Conservation (phyloP, 2,329 filamentous ascomycete species). For the Cryphonectria naterciae region DNA sequence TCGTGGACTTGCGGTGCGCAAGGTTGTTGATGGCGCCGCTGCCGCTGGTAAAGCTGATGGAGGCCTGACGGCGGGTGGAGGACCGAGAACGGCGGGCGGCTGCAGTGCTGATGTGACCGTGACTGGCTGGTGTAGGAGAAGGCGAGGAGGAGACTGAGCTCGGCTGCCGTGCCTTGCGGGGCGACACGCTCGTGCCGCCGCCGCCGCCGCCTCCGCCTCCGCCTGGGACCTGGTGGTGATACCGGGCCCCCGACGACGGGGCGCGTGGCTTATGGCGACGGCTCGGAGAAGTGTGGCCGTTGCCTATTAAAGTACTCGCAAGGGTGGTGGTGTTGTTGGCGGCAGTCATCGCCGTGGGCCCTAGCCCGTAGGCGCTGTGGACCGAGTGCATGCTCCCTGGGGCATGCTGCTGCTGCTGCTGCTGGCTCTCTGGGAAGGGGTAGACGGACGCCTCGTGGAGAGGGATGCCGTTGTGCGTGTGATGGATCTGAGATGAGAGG, state of each 20-base stretch:
- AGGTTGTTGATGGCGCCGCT: background rate
- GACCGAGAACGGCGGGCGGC: conserved; percentile 44
- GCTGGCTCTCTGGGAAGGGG: conserved; percentile 24
- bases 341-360: background rate
- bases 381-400: conserved; percentile 26
- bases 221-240: conserved; percentile 41
- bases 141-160: conserved; percentile 29
- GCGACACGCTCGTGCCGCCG: conserved; percentile 39
- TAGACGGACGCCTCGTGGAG: conserved; percentile 17
- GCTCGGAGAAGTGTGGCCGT: conserved; percentile 34
- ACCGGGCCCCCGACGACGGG: conserved; percentile 58
- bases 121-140: conserved; percentile 24
- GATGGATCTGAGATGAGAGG: conserved; percentile 40
- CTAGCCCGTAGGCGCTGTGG: conserved; percentile 12
- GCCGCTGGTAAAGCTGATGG: background rate
- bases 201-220: conserved; percentile 30
- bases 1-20: conserved; percentile 25
- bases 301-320: background rate
- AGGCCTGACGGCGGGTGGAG: conserved; percentile 24
- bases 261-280: conserved; percentile 54
- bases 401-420: conserved; percentile 15
- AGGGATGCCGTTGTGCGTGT: conserved; percentile 37
- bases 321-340: background rate
- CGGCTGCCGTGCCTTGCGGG: conserved; percentile 47
- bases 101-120: conserved; percentile 32